phyloP scores from a whole-genome alignment of 2,329 filamentous ascomycete genomes.

The Cytospora schulzeri region DNA sequence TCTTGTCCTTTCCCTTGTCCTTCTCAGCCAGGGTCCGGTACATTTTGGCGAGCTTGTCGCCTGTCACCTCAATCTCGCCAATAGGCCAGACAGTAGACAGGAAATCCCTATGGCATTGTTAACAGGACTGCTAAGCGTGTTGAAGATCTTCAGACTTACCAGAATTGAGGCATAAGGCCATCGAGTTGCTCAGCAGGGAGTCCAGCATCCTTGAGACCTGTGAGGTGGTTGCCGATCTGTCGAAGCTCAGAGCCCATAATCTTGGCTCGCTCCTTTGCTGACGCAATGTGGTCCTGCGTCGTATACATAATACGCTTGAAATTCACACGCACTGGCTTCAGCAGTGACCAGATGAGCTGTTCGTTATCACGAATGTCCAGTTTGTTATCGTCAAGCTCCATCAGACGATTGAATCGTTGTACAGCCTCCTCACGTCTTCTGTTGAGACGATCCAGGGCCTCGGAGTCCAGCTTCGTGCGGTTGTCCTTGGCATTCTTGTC shows the following conservation, averaged over 20 bases:
- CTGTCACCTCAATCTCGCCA: constrained; percentile 41
- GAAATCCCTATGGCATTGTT: constrained; percentile 39
- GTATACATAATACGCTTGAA: constrained; percentile 43
- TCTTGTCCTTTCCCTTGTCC: constrained; percentile 33
- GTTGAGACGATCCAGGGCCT: constrained; percentile 40
- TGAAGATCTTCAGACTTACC: constrained; percentile 32
- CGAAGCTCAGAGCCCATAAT: constrained; percentile 42
- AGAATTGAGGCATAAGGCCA: constrained; percentile 41
- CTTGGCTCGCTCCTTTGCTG: constrained; percentile 39
- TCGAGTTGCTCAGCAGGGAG: constrained; percentile 37
- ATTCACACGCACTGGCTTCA: constrained; percentile 41
- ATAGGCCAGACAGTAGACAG: constrained; percentile 44
- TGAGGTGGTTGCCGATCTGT: constrained; percentile 41
- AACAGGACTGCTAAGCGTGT: constrained; percentile 19
- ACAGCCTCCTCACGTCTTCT: constrained; percentile 39
- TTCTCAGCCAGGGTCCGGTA: constrained; percentile 40
- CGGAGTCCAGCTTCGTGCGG: constrained; percentile 40
- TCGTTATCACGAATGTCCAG: constrained; percentile 39
- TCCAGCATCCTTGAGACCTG: constrained; percentile 37
- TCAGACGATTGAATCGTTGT: constrained; percentile 42
- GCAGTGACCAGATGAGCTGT: constrained; percentile 43
- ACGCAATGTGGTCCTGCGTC: constrained; percentile 35
- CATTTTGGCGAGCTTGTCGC: constrained; percentile 41
- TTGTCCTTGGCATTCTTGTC: constrained; percentile 41
- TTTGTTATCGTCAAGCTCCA: constrained; percentile 40